Percentiles rank a stretch among this genome's conserved stretches.
Conservation (phyloP, 176 grass and related monocot species). For the Rhynchospora tenuis region DNA sequence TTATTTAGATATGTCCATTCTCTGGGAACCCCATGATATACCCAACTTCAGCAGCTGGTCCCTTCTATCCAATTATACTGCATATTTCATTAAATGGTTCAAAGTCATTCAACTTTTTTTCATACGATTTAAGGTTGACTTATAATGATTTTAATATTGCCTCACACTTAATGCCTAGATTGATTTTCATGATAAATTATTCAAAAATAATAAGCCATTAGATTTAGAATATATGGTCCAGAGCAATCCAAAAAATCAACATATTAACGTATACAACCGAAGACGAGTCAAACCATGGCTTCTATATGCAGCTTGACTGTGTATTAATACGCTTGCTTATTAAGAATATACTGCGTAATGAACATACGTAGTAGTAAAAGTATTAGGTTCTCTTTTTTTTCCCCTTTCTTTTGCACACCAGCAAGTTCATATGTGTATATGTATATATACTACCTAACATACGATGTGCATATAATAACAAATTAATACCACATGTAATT, state of each 20-base stretch:
- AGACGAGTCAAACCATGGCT: too few relatives aligned
- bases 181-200: too few relatives aligned
- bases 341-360: background rate
- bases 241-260: too few relatives aligned
- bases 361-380: background rate
- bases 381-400: background rate
- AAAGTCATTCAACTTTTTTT: background rate
- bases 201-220: too few relatives aligned
- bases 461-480: background rate
- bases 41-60: background rate
- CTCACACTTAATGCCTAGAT: too few relatives aligned
- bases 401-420: background rate
- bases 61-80: background rate
- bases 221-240: too few relatives aligned
- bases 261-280: too few relatives aligned
- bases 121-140: too few relatives aligned
- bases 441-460: background rate
- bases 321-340: background rate
- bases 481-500: background rate
- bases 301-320: too few relatives aligned
- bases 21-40: background rate
- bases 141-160: too few relatives aligned
- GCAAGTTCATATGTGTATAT: background rate
- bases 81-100: background rate
- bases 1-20: background rate